A percentile compares a stretch with the other conserved stretches of the same genome.
phyloP scores from a whole-genome alignment of 129 eudicot genomes.

The Lactuca saligna region DNA sequence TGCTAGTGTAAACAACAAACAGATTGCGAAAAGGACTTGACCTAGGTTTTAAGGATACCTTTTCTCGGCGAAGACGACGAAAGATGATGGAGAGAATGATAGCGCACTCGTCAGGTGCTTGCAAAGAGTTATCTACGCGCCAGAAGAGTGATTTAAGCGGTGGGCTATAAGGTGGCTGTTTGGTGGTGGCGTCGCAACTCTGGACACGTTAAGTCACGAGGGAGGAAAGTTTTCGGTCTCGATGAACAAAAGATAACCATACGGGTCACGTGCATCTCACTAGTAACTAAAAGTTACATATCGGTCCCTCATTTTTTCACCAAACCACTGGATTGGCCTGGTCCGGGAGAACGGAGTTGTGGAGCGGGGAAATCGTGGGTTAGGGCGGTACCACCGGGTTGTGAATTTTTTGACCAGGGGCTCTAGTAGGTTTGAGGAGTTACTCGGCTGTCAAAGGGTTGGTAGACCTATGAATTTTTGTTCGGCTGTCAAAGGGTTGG shows the following conservation, averaged over 20 bases:
- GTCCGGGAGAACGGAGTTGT: too few species aligned
- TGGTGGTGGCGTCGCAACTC: slow-evolving; percentile 19
- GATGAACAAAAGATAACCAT: neutral
- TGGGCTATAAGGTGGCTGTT: slow-evolving; percentile 16
- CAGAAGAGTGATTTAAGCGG: slow-evolving; percentile 15
- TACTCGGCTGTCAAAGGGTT: too few species aligned
- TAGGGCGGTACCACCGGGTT: too few species aligned
- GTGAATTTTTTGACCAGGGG: too few species aligned
- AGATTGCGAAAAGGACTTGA: slow-evolving; percentile 12
- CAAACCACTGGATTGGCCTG: too few species aligned
- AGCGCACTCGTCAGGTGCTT: neutral
- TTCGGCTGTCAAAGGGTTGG: too few species aligned
- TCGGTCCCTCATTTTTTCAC: too few species aligned
- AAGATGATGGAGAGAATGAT: neutral
- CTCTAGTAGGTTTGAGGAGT: too few species aligned
- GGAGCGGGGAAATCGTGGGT: too few species aligned
- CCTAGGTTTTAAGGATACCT: slow-evolving; percentile 25
- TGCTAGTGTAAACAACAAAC: neutral
- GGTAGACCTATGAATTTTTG: too few species aligned
- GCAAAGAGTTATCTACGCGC: neutral
- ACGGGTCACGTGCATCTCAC: slow-evolving; percentile 26
- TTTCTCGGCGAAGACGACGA: slow-evolving; percentile 9
- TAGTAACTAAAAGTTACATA: too few species aligned
- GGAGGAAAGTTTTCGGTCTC: slow-evolving; percentile 3
- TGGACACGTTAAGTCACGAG: slow-evolving; percentile 12